Evolutionary conservation across 2,329 filamentous ascomycete genomes (phyloP), one percentile per base, ranked within the genome.

Genomic region (Colletotrichum tofieldiae): DNA sequence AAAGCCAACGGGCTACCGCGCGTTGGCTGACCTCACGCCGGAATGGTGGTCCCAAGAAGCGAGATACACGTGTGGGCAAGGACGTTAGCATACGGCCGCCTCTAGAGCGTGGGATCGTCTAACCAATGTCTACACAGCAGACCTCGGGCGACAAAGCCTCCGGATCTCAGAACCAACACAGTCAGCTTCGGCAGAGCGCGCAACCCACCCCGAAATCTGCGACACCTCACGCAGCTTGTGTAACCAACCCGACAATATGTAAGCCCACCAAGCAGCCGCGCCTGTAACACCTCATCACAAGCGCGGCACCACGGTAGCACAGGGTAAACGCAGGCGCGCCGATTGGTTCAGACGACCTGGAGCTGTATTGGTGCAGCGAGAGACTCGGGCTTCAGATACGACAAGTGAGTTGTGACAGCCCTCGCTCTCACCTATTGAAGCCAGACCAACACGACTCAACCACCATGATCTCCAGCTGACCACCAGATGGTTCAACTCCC

Each of bases 211-310:
- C 52, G 18, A 26, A 9, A 9, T 37, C 29, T 20, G 26, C 29
- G 20, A n/a, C 23, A 26, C 23, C 23, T 26, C 32, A n/a, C 5
- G 0, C 20, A 12, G 51, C 18, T 35, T 35, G 29, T n/a, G 52
- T n/a, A 55, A 55, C 52, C 9, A 7, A 20, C 3, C 52, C 9
- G 7, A 4, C 11, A 12, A n/a, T 7, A 3, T 37, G 32, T 14
- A 20, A n/a, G 49, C 49, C n/a, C 52, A n/a, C 18, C 52, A 37
- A 55, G 52, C 29, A 35, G 52, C 32, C 52, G 52, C 52, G 52
- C 32, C n/a, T 55, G 52, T 37, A 55, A 37, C 9, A 55, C 32
- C 52, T 18, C 29, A 18, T 35, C 29, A 35, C 18, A 16, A 29
- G 32, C 52, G 32, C 52, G 20, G 11, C 18, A 37, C 37, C 32